A percentile compares a stretch with the other conserved stretches of the same genome.
These are phyloP conservation scores for Chytriomyces sp. DNA, from an alignment of 192 early-diverging fungal genomes.

Conservation along the genomic window DNA sequence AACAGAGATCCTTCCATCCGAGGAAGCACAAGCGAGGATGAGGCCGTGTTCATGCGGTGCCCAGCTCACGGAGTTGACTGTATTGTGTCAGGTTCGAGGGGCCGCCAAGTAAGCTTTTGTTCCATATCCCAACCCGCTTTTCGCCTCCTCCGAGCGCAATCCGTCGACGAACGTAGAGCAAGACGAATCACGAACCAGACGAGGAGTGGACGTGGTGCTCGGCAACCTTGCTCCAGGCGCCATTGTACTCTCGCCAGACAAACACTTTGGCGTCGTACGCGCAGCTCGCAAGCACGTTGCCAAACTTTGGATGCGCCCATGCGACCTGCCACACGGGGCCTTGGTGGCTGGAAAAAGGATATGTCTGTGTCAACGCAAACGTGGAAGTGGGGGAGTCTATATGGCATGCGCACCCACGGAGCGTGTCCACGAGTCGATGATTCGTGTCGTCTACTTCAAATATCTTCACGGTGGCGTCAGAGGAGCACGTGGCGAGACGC, in stretches of 20 bases:
- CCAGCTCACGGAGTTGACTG: conserved; percentile 96
- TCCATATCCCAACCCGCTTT: too few species aligned
- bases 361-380: background rate
- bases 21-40: conserved; percentile 87
- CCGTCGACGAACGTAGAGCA: background rate
- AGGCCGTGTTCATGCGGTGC: conserved; percentile 96
- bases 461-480: conserved; percentile 90
- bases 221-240: conserved; percentile 76
- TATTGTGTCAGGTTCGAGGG: background rate
- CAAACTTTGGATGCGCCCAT: conserved; percentile 99
- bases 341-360: conserved; percentile 66
- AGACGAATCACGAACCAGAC: conserved; percentile 65
- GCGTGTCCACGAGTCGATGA: conserved; percentile 66
- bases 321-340: conserved; percentile 99
- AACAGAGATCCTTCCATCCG: conserved; percentile 92
- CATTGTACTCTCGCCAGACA: conserved; percentile 93
- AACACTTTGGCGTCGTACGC: conserved; percentile 94
- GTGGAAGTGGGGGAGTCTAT: background rate
- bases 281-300: conserved; percentile 92
- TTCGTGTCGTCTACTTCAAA: conserved; percentile 85
- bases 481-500: conserved; percentile 96
- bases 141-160: background rate
- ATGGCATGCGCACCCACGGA: conserved; percentile 63
- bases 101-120: too few species aligned
- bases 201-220: conserved; percentile 88